Conservation (phyloP, 1,284 basidiomycete genomes). For the Pterula multifida region DNA sequence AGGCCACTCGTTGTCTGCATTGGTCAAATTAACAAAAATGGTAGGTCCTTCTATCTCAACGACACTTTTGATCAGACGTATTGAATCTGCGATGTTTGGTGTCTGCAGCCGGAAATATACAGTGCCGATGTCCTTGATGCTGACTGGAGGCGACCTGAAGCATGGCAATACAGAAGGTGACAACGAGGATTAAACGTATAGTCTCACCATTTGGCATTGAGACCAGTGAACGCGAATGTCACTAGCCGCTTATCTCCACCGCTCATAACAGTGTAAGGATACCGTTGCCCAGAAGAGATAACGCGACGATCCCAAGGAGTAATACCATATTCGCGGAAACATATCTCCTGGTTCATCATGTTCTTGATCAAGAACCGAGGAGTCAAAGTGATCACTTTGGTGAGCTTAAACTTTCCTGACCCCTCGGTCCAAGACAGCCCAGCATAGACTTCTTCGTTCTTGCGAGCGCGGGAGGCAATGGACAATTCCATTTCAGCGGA, state of each 20-base stretch:
- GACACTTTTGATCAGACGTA: constrained; percentile 71
- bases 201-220: constrained; percentile 74
- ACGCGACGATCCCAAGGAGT: constrained; percentile 55
- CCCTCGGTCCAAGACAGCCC: constrained; percentile 93
- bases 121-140: constrained; percentile 83
- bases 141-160: constrained; percentile 83
- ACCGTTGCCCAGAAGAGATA: constrained; percentile 60
- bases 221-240: constrained; percentile 76
- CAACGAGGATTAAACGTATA: not conserved
- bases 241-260: constrained; percentile 60
- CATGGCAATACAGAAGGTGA: constrained; percentile 7
- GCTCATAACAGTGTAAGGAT: constrained; percentile 62
- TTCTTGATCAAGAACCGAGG: constrained; percentile 93
- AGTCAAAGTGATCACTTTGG: constrained; percentile 86
- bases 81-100: constrained; percentile 24
- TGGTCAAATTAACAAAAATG: constrained; percentile 74
- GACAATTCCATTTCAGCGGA: constrained; percentile 82
- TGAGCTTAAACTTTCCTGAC: constrained; percentile 91
- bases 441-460: constrained; percentile 73
- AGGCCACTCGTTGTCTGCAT: constrained; percentile 74
- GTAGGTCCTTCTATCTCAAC: constrained; percentile 80
- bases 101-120: constrained; percentile 65
- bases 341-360: constrained; percentile 55
- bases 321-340: constrained; percentile 79
- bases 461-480: constrained; percentile 56